Base-by-base conservation (phyloP, 2,329 filamentous ascomycete genomes). In the Stenocarpella maydis region DNA sequence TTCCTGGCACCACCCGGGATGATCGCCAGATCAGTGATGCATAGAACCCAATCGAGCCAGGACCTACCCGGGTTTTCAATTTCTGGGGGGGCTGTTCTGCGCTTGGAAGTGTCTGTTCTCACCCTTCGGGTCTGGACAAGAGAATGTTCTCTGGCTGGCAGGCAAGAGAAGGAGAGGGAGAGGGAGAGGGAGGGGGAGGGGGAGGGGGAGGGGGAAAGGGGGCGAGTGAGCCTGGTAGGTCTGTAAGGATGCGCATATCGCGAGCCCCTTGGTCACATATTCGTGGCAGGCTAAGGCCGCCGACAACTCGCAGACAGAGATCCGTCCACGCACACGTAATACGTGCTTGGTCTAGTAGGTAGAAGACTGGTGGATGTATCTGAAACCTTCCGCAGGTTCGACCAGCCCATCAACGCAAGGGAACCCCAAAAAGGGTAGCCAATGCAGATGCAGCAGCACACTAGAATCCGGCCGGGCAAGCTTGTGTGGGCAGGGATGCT, bases 11-110 rank as follows among this genome's bases (percentile, higher is more conserved):
- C 49, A 19, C n/a, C 34, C 26, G 58, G 24, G 41, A 47, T 47
- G 58, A 61, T 61, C 41, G 58, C 58, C 58, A 61, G 58, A 47
- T 47, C 34, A 41, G 41, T 61, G 41, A 47, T 24, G 58, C 19
- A 12, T 41, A 28, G 55, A 61, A 21, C 55, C 39, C 55, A 21
- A 61, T 61, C 58, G 58, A 61, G 26, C 26, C 41, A n/a, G 58
- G 58, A 19, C 17, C 15, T 19, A 61, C 58, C 58, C n/a, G 41
- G 58, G 26, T 34, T 26, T 26, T 39, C 31, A 31, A 55, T 39
- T 39, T 28, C n/a, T 37, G n/a, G n/a, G n/a, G n/a, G 9, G 19
- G n/a, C 55, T 39, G 55, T 45, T 60, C 21, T 45, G 37, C 26
- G 15, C 26, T 26, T 17, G 49, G 26, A 19, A 21, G 41, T 19